phyloP scores from a whole-genome alignment of 306 rosid genomes.

The Quercus robur region DNA sequence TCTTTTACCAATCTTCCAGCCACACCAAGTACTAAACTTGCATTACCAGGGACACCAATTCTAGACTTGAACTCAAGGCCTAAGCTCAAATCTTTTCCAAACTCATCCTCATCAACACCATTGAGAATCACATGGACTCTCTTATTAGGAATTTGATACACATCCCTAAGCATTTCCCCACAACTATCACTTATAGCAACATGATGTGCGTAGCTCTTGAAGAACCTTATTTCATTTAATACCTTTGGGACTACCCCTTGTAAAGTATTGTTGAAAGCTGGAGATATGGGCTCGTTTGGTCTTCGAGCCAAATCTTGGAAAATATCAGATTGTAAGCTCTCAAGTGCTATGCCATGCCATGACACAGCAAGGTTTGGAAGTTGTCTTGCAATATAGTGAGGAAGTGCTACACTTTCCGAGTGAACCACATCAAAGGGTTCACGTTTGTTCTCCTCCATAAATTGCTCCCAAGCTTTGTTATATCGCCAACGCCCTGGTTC shows the following conservation, averaged over 20 bases:
- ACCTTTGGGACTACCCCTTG: slow-evolving; percentile 77
- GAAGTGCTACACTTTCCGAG: slow-evolving; percentile 94
- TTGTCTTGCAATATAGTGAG: slow-evolving; percentile 64
- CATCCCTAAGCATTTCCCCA: slow-evolving; percentile 87
- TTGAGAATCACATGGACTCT: slow-evolving; percentile 91
- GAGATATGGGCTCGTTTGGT: slow-evolving; percentile 52
- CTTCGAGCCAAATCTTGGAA: slow-evolving; percentile 73
- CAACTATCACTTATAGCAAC: slow-evolving; percentile 90
- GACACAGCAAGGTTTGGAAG: slow-evolving; percentile 82
- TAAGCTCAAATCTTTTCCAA: slow-evolving; percentile 38
- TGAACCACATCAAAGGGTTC: slow-evolving; percentile 80
- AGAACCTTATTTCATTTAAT: slow-evolving; percentile 83
- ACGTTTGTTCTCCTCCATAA: slow-evolving; percentile 43
- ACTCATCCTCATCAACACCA: slow-evolving; percentile 71
- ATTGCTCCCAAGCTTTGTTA: slow-evolving; percentile 93
- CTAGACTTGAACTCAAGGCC: slow-evolving; percentile 53
- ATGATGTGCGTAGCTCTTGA: slow-evolving; percentile 74
- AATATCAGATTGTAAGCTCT: slow-evolving; percentile 77
- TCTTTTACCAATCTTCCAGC: slow-evolving; percentile 93
- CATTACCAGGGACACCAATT: slow-evolving; percentile 66
- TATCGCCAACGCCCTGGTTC: slow-evolving; percentile 85
- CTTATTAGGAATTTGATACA: slow-evolving; percentile 71
- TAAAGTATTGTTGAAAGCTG: slow-evolving; percentile 54
- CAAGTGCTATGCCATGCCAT: slow-evolving; percentile 97
- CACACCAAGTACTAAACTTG: slow-evolving; percentile 77